Conservation (phyloP, 441 rosid species). For the Cnidoscolus chayamansa region DNA sequence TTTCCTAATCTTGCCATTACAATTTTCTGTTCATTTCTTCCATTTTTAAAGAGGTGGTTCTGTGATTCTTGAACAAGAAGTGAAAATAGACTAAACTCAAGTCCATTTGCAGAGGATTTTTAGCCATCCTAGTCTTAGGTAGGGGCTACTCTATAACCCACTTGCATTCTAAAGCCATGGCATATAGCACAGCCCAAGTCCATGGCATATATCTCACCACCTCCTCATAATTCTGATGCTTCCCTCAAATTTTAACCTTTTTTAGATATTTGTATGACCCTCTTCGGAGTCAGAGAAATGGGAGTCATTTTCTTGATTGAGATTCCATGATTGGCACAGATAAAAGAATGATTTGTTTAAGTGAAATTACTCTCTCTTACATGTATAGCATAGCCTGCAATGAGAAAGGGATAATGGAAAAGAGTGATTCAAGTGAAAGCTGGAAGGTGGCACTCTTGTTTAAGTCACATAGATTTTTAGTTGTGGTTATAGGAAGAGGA, state of each 20-base stretch:
- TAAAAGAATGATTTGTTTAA: no score
- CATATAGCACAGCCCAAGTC: neutral
- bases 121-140: conserved; percentile 25
- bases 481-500: no score
- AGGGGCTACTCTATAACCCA: conserved; percentile 42
- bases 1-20: neutral
- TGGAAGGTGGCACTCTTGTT: no score
- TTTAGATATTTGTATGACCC: conserved; percentile 13
- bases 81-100: no score
- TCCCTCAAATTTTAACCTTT: conserved; percentile 16
- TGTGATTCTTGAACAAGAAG: neutral
- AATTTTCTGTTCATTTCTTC: neutral
- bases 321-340: neutral
- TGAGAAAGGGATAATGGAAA: no score
- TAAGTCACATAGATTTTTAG: no score
- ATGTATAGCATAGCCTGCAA: no score
- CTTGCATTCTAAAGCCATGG: conserved; percentile 44
- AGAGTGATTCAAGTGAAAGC: no score
- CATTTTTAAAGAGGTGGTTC: neutral
- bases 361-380: no score
- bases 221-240: conserved; percentile 31
- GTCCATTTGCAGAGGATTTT: conserved; percentile 23
- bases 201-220: conserved; percentile 2
- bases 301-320: conserved; percentile 10
- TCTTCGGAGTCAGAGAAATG: conserved; percentile 5